These are phyloP conservation scores for Salicornia ramosissima DNA, from an alignment of 148 eudicot genomes.

Conservation along the genomic window DNA sequence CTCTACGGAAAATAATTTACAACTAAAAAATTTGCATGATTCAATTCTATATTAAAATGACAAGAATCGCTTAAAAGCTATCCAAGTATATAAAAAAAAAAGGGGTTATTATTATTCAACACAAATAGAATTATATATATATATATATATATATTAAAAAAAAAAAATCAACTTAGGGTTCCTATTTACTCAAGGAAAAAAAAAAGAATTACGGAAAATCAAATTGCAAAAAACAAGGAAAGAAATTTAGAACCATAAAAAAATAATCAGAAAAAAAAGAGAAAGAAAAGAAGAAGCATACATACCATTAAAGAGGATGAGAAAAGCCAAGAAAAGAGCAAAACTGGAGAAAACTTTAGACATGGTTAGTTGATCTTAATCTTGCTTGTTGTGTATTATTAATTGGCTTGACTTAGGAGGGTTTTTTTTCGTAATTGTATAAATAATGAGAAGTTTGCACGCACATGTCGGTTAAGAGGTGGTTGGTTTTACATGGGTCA, in stretches of 20 bases:
- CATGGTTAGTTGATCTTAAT: slow-evolving; percentile 5
- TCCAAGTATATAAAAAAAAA: too few species aligned
- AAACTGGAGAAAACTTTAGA: slow-evolving; percentile 5
- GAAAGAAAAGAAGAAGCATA: too few species aligned
- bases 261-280: not conserved
- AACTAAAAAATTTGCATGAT: not conserved
- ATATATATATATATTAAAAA: too few species aligned
- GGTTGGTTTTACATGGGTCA: not conserved
- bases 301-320: slow-evolving; percentile 22
- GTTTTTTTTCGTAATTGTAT: not conserved
- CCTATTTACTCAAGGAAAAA: not conserved
- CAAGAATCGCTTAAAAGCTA: not conserved
- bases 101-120: too few species aligned
- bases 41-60: not conserved
- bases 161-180: too few species aligned
- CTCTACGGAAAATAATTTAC: not conserved
- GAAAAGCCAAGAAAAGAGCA: slow-evolving; percentile 5
- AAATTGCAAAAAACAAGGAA: not conserved
- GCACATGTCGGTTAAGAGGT: not conserved
- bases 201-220: not conserved
- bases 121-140: too few species aligned
- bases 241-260: not conserved
- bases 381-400: not conserved
- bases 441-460: not conserved
- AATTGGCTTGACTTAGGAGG: slow-evolving; percentile 2